phyloP scores from a whole-genome alignment of 345 rosid genomes.

The Reutealis trisperma region DNA sequence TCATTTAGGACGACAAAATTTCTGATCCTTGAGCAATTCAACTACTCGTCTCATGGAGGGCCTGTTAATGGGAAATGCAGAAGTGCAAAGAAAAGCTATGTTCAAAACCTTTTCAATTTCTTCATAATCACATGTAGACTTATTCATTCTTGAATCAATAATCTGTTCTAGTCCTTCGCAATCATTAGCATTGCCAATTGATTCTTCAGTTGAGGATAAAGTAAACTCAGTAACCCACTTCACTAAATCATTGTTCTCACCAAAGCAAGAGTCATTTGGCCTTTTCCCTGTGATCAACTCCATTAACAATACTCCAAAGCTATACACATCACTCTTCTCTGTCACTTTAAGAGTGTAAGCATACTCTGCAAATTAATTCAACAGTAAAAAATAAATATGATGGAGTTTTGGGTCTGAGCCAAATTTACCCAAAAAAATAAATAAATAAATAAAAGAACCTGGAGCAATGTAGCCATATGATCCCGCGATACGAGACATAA shows the following conservation, averaged over 20 bases:
- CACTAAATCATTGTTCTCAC: constrained; percentile 56
- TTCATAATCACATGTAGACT: constrained; percentile 32
- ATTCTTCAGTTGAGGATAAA: constrained; percentile 20
- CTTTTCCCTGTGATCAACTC: constrained; percentile 66
- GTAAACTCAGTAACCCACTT: constrained; percentile 50
- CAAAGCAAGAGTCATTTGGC: constrained; percentile 58
- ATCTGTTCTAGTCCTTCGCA: constrained; percentile 25
- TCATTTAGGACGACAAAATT: constrained; percentile 1
- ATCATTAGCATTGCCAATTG: background rate
- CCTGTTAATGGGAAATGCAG: constrained; percentile 47
- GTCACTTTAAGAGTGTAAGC: constrained; percentile 58
- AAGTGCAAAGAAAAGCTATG: constrained; percentile 57
- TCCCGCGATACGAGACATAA: constrained; percentile 62
- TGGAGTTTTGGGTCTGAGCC: too few species aligned
- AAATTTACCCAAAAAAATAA: too few species aligned
- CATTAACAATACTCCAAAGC: constrained; percentile 62
- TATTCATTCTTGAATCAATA: constrained; percentile 52
- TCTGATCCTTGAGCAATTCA: constrained; percentile 13
- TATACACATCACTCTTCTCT: constrained; percentile 70
- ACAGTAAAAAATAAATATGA: background rate
- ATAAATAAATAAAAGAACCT: constrained; percentile 37
- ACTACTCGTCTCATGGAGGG: constrained; percentile 79
- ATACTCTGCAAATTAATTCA: constrained; percentile 44
- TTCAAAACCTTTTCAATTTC: constrained; percentile 61
- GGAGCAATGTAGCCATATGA: constrained; percentile 87